Evolutionary conservation across 2,329 filamentous ascomycete genomes (phyloP).

Genomic region (Exophiala calicioides): DNA sequence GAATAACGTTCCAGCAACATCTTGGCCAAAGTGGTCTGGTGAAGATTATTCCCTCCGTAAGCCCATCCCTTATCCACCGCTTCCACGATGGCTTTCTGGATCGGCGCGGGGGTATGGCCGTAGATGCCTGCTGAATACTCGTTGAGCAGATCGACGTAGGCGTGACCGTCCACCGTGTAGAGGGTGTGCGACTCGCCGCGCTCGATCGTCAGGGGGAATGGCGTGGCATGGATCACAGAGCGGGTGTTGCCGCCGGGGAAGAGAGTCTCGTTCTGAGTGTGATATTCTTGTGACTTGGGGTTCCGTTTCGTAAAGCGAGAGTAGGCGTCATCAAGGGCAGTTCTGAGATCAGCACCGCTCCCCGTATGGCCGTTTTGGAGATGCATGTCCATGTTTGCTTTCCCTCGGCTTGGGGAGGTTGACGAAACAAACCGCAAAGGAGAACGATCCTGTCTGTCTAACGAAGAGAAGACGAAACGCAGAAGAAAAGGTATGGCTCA

Average conservation of each 20-base stretch:
- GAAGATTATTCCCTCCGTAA: constrained; percentile 53
- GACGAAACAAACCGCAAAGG: no score
- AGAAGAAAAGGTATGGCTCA: no score
- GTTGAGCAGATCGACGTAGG: constrained; percentile 61
- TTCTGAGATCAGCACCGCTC: no score
- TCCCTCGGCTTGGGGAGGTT: no score
- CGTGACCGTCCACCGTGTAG: constrained; percentile 34
- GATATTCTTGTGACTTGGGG: no score
- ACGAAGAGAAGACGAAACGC: no score
- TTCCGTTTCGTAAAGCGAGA: no score
- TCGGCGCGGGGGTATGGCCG: constrained; percentile 62
- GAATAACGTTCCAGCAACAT: constrained; percentile 54
- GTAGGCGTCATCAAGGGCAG: no score
- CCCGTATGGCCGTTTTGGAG: no score
- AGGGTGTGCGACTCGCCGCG: constrained; percentile 31
- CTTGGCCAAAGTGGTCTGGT: constrained; percentile 54
- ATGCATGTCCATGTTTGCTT: no score
- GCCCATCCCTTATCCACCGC: constrained; percentile 54
- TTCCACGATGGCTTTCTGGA: constrained; percentile 50
- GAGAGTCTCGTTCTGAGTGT: no score
- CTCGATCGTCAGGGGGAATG: constrained; percentile 37
- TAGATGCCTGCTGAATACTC: constrained; percentile 67
- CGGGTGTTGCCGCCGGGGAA: constrained; percentile 37
- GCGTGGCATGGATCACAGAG: constrained; percentile 32
- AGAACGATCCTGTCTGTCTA: no score